A percentile compares a stretch with the other conserved stretches of the same genome.
phyloP scores from a whole-genome alignment of 2,329 filamentous ascomycete species.

The Diplodia corticola region DNA sequence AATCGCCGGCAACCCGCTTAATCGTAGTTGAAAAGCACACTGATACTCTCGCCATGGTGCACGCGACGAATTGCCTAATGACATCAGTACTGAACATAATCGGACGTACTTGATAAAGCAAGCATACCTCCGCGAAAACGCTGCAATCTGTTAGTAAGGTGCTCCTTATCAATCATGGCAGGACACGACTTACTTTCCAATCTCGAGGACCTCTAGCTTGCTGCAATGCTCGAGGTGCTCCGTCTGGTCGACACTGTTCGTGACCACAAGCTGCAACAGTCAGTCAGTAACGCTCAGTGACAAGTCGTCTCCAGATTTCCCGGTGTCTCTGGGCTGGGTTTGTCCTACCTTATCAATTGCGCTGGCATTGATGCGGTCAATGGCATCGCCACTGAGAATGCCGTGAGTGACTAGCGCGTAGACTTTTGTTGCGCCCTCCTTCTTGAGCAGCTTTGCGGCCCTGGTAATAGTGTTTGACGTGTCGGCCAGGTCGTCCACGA shows the following conservation, averaged over 20 bases:
- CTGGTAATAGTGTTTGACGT: conserved; percentile 97
- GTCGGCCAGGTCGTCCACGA: conserved; percentile 92
- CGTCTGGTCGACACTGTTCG: conserved; percentile 88
- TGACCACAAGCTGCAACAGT: conserved; percentile 62
- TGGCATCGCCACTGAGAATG: conserved; percentile 91
- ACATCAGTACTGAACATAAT: conserved; percentile 27
- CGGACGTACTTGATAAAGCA: neutral
- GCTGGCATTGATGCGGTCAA: conserved; percentile 89
- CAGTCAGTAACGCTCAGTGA: neutral
- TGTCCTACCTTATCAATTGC: conserved; percentile 76
- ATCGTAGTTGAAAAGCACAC: conserved; percentile 86
- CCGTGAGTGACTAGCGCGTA: conserved; percentile 94
- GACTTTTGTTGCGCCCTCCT: conserved; percentile 82
- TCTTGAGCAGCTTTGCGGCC: conserved; percentile 94
- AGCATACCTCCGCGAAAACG: conserved; percentile 79
- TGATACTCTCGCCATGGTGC: conserved; percentile 97
- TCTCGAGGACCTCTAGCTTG: conserved; percentile 89
- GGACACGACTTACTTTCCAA: conserved; percentile 52
- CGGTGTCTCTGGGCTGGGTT: neutral
- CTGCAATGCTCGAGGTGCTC: conserved; percentile 76
- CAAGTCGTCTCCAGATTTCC: neutral
- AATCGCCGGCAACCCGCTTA: conserved; percentile 38
- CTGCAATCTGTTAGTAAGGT: conserved; percentile 34
- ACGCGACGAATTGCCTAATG: conserved; percentile 80
- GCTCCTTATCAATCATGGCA: neutral